Base-by-base conservation (phyloP, 2,329 filamentous ascomycete genomes). In the Cytospora leucostoma region DNA sequence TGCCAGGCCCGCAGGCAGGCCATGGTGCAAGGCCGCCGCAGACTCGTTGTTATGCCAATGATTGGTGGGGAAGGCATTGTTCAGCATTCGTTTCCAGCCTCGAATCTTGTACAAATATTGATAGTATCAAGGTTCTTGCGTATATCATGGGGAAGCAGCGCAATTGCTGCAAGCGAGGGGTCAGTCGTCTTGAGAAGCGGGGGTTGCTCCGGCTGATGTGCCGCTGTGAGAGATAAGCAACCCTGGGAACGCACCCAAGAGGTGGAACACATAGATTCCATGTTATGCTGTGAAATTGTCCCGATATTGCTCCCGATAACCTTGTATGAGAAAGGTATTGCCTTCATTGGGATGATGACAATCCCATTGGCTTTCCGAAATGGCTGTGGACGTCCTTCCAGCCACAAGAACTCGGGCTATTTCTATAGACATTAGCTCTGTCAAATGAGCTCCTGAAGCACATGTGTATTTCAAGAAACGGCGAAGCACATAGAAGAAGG, bases 61-160 rank as follows among this genome's bases (percentile, higher is more conserved):
- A 37, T 4, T 15, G 13, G 40, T 38, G 5, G 3, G 10, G 32
- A 34, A 32, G 40, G 10, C 40, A 58, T 58, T 2, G 15, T 21
- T 11, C 57, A 12, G 33, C n/a, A n/a, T 21, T 37, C 12, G 27
- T 56, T 64, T 2, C 62, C 64, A 1, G 60, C 65, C 13, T 66
- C 66, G 37, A 55, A 61, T 19, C 21, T 67, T 15, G 65, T 49
- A 44, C 7, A 19, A n/a, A 35, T 10, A 56, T 15, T 8, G 5
- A 21, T 1, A 19, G 21, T n/a, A n/a, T n/a, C n/a, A n/a, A n/a
- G n/a, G n/a, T 27, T 27, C 27, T 27, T 27, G 8, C 3, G n/a
- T 11, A 21, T 47, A 12, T 21, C 17, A 27, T 21, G 44, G 11
- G 11, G 44, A 12, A 47, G n/a, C 40, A n/a, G 7, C 35, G 7